phyloP scores from a whole-genome alignment of 2,329 filamentous ascomycete genomes.

The Knufia fluminis region DNA sequence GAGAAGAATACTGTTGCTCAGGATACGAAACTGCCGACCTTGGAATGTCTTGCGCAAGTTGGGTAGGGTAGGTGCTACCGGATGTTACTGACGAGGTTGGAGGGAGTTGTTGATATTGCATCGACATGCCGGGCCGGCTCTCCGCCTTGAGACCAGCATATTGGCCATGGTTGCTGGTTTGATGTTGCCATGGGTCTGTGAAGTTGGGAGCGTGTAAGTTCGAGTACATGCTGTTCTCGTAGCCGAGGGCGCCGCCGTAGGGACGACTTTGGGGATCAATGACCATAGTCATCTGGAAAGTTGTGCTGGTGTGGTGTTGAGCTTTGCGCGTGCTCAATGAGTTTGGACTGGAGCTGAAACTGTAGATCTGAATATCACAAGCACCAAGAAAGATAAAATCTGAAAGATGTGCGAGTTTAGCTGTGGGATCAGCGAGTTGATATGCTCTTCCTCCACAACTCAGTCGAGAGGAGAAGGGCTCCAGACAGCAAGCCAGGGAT shows the following conservation, averaged over 20 bases:
- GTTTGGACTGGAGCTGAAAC: background rate
- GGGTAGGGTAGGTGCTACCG: constrained; percentile 56
- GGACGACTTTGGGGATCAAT: constrained; percentile 80
- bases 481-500: background rate
- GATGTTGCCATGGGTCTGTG: constrained; percentile 78
- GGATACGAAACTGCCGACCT: constrained; percentile 56
- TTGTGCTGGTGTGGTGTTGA: constrained; percentile 3
- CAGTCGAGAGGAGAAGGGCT: background rate
- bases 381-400: constrained; percentile 8
- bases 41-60: constrained; percentile 65
- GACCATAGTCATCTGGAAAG: constrained; percentile 73
- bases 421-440: constrained; percentile 3
- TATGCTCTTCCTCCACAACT: constrained; percentile 9
- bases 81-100: constrained; percentile 62
- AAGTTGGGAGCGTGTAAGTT: constrained; percentile 63
- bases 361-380: constrained; percentile 9
- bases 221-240: constrained; percentile 58
- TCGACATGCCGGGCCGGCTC: constrained; percentile 52
- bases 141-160: constrained; percentile 48
- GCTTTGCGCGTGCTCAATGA: background rate
- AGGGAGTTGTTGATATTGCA: constrained; percentile 64
- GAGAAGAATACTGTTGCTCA: constrained; percentile 60
- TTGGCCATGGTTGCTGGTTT: constrained; percentile 45
- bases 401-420: constrained; percentile 8
- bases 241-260: constrained; percentile 62